Evolutionary conservation across 179 eudicot species (phyloP).

Genomic region (Sideroxylon spinosum): DNA sequence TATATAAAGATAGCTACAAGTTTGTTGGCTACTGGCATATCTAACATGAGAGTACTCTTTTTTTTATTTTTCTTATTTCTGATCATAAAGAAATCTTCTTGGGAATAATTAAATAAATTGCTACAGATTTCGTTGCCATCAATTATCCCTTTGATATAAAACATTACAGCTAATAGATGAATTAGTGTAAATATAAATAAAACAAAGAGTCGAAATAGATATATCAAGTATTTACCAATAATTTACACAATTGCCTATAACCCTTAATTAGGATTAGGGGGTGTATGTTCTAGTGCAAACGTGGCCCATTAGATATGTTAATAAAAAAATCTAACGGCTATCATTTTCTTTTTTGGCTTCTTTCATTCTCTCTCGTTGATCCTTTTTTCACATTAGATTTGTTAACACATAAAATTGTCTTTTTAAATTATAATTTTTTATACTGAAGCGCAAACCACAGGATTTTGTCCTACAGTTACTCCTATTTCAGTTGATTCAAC

Average conservation of each 20-base stretch:
- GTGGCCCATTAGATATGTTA: too few relatives aligned
- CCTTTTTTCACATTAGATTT: too few relatives aligned
- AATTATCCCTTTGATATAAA: constrained; percentile 19
- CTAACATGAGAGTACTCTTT: background rate
- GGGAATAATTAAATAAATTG: background rate
- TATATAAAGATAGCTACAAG: background rate
- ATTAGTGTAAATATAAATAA: background rate
- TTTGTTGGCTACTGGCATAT: constrained; percentile 15
- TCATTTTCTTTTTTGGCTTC: too few relatives aligned
- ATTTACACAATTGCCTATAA: background rate
- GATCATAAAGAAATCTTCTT: background rate
- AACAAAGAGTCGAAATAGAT: background rate
- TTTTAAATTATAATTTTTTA: too few relatives aligned
- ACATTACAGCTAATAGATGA: constrained; percentile 32
- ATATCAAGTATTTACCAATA: background rate
- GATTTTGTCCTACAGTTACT: too few relatives aligned
- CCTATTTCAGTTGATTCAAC: too few relatives aligned
- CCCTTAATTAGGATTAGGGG: too few relatives aligned
- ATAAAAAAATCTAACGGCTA: too few relatives aligned
- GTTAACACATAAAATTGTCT: too few relatives aligned
- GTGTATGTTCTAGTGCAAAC: too few relatives aligned
- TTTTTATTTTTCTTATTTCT: background rate
- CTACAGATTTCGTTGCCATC: background rate
- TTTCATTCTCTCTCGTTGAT: too few relatives aligned
- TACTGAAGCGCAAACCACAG: too few relatives aligned